Evolutionary conservation across 345 rosid genomes (phyloP).

Genomic region (Litchi chinensis): DNA sequence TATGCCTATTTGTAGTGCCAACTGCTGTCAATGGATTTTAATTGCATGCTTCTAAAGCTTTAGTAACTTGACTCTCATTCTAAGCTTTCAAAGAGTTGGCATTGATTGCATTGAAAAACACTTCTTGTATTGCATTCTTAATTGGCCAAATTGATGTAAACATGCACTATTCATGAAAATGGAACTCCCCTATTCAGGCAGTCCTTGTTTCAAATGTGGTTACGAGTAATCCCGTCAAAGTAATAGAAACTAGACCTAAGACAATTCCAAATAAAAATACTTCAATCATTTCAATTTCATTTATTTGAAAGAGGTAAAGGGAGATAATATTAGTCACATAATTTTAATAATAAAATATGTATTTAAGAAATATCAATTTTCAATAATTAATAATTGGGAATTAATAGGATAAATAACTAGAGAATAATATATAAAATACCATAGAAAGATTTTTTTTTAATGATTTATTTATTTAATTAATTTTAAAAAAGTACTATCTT

Average conservation of each 20-base stretch:
- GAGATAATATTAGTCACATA: background rate
- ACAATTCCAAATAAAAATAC: background rate
- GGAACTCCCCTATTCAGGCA: background rate
- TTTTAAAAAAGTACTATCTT: background rate
- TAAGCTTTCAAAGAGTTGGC: constrained; percentile 39
- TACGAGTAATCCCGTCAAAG: background rate
- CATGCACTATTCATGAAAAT: background rate
- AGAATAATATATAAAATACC: background rate
- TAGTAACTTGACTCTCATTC: constrained; percentile 43
- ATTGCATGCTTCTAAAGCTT: constrained; percentile 38
- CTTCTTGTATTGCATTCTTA: constrained; percentile 19
- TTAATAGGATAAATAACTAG: background rate
- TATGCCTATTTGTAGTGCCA: constrained; percentile 23
- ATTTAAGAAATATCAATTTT: background rate
- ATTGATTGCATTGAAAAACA: constrained; percentile 50
- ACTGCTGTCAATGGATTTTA: background rate
- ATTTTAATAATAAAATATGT: too few relatives aligned
- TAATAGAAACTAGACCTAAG: background rate
- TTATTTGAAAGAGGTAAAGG: background rate
- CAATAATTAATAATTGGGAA: background rate
- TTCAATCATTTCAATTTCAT: background rate
- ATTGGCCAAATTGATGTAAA: background rate
- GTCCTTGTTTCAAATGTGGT: background rate
- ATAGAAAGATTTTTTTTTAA: background rate
- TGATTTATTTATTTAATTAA: background rate